Percentiles rank a stretch among this genome's conserved stretches.
Evolutionary conservation across 495 filamentous ascomycete species (phyloP).

Genomic region (Penicillium daleae): DNA sequence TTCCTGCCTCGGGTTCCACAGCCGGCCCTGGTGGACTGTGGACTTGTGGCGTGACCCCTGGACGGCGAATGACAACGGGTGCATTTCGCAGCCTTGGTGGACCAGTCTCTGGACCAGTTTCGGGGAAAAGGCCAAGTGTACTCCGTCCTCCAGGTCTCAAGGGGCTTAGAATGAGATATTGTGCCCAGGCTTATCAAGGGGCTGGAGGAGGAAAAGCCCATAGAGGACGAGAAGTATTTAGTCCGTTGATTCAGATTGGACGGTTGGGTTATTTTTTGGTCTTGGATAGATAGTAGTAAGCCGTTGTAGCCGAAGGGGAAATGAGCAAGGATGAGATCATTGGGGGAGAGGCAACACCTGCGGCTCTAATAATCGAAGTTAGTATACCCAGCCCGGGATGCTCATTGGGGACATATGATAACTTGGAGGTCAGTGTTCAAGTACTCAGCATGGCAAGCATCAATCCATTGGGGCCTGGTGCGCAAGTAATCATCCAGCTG

Average conservation of each 20-base stretch:
- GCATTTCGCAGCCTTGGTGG: conserved; percentile 34
- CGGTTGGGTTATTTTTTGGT: not conserved
- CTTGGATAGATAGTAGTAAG: not conserved
- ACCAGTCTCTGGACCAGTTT: conserved; percentile 13
- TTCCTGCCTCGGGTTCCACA: conserved; percentile 19
- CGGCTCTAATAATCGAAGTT: not conserved
- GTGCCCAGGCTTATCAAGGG: not conserved
- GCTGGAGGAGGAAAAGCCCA: too few relatives aligned
- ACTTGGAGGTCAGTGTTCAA: not conserved
- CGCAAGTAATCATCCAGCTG: not conserved
- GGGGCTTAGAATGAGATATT: conserved; percentile 4
- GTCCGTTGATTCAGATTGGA: not conserved
- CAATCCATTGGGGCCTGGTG: not conserved
- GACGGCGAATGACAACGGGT: conserved; percentile 26
- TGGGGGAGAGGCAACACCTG: not conserved
- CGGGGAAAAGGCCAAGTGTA: conserved; percentile 8
- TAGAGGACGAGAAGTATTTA: not conserved
- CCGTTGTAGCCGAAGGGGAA: conserved; percentile 6
- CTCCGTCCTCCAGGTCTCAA: conserved; percentile 15
- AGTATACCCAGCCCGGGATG: too few relatives aligned
- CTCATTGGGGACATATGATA: too few relatives aligned
- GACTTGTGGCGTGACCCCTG: not conserved
- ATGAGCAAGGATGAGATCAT: conserved; percentile 34
- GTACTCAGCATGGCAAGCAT: not conserved
- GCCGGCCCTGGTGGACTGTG: not conserved